phyloP scores from a whole-genome alignment of 2,329 filamentous ascomycete genomes.

The Cordyceps javanica region DNA sequence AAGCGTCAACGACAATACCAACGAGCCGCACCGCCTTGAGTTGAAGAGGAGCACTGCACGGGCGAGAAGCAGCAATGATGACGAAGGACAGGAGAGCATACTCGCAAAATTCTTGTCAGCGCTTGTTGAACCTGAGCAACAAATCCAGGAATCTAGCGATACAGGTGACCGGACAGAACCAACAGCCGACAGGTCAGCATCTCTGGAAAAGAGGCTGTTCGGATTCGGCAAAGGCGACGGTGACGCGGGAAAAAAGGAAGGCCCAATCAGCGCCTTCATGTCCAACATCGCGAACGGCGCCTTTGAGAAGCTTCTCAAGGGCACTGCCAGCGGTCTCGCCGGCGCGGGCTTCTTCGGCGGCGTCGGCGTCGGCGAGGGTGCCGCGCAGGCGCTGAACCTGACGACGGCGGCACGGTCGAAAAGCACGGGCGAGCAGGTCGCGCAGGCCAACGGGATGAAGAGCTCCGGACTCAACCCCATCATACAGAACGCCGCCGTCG shows the following conservation, averaged over 20 bases:
- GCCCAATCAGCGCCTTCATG: constrained; percentile 1
- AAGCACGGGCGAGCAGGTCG: constrained; percentile 17
- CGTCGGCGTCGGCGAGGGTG: constrained; percentile 21
- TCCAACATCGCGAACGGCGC: constrained; percentile 1
- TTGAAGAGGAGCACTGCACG: neutral
- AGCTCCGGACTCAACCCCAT: constrained; percentile 24
- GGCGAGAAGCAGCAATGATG: neutral
- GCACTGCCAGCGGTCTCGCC: constrained; percentile 8
- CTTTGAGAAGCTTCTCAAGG: constrained; percentile 3
- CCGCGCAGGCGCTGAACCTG: constrained; percentile 20
- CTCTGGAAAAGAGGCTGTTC: neutral
- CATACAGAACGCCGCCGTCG: constrained; percentile 25
- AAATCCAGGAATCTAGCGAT: neutral
- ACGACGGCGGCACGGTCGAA: constrained; percentile 14
- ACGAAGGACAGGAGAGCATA: neutral
- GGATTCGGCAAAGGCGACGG: neutral
- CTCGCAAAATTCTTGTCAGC: neutral
- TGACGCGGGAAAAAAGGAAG: neutral
- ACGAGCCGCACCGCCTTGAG: constrained; percentile 9
- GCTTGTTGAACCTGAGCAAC: neutral
- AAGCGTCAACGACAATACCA: constrained; percentile 13
- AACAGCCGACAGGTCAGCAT: neutral
- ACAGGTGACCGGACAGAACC: neutral
- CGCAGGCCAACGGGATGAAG: constrained; percentile 23
- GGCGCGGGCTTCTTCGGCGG: constrained; percentile 21